Evolutionary conservation across 1,139 yeast genomes (phyloP).

Genomic region (Pichia sp.): DNA sequence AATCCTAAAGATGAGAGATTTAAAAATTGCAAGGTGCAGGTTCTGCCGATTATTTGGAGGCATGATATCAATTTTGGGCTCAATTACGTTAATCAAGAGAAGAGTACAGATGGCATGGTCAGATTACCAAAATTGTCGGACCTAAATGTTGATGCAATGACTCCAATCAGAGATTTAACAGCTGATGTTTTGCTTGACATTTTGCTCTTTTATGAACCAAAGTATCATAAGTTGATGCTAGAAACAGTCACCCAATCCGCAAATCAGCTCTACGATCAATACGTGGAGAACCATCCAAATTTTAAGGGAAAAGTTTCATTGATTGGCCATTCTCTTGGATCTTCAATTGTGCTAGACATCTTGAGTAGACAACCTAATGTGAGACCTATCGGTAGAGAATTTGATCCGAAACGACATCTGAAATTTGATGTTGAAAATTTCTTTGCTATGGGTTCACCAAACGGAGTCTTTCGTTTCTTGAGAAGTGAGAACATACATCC

Average conservation of each 20-base stretch:
- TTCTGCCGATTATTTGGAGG: conserved; percentile 74
- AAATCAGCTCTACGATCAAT: conserved; percentile 58
- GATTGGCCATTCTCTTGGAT: conserved; percentile 88
- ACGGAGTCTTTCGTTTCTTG: conserved; percentile 74
- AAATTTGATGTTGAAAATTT: conserved; percentile 67
- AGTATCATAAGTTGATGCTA: conserved; percentile 55
- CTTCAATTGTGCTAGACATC: conserved; percentile 77
- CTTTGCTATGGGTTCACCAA: conserved; percentile 85
- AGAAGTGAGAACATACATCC: conserved; percentile 49
- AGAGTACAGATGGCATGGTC: conserved; percentile 28
- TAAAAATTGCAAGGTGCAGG: conserved; percentile 60
- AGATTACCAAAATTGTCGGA: conserved; percentile 61
- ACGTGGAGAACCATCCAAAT: conserved; percentile 57
- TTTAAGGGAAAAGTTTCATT: conserved; percentile 77
- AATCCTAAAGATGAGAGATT: conserved; percentile 7
- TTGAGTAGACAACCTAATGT: conserved; percentile 49
- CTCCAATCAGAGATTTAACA: conserved; percentile 65
- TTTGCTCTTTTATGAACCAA: conserved; percentile 75
- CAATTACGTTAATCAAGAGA: conserved; percentile 28
- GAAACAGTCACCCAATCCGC: conserved; percentile 62
- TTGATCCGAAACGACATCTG: conserved; percentile 32
- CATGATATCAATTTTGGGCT: conserved; percentile 58
- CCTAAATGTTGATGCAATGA: conserved; percentile 75
- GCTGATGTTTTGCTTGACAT: conserved; percentile 88
- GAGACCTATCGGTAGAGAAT: conserved; percentile 20